Conservation (phyloP, 176 grass and related monocot species). For the Ampelocalamus luodianensis region DNA sequence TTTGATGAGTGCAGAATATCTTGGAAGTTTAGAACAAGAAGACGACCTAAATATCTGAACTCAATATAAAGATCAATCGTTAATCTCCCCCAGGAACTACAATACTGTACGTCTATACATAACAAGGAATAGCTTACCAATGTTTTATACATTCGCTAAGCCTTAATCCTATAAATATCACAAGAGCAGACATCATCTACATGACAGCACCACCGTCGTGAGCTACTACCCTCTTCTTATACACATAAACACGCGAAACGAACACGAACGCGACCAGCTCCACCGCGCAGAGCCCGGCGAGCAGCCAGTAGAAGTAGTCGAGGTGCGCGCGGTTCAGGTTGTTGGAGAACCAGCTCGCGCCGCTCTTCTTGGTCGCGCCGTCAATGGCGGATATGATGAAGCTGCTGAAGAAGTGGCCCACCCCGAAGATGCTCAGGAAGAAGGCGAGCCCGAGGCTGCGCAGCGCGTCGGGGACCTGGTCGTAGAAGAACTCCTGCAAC, state of each 20-base stretch:
- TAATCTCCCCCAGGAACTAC: neutral
- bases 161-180: neutral
- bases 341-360: constrained; percentile 48
- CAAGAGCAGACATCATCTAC: neutral
- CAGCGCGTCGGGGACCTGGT: constrained; percentile 66
- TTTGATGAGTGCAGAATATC: neutral
- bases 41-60: neutral
- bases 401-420: constrained; percentile 52
- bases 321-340: constrained; percentile 50
- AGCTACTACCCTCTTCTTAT: constrained; percentile 19
- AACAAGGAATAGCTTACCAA: neutral
- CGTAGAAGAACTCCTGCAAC: constrained; percentile 95
- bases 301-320: constrained; percentile 92
- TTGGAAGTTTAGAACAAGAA: neutral
- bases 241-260: constrained; percentile 26
- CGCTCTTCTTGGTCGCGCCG: constrained; percentile 44
- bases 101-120: neutral
- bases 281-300: constrained; percentile 55
- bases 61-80: neutral
- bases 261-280: constrained; percentile 32
- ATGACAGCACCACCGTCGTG: neutral
- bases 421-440: constrained; percentile 51
- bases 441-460: constrained; percentile 56
- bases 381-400: constrained; percentile 59
- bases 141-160: neutral